These are phyloP conservation scores for Leucocoprinus leucothites DNA, from an alignment of 768 basidiomycete species.

Conservation along the genomic window DNA sequence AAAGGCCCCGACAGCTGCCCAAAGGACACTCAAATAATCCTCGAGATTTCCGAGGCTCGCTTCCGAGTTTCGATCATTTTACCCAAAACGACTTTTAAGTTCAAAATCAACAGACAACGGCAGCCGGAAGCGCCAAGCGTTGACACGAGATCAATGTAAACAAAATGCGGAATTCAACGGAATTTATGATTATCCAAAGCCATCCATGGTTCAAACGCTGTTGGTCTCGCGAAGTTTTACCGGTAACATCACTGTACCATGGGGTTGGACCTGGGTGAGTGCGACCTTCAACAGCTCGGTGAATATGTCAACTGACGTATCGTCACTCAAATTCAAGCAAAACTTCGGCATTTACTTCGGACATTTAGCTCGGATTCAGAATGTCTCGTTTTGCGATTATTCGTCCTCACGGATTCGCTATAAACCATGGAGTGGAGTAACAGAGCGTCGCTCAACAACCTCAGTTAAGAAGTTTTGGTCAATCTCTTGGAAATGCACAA, in stretches of 20 bases:
- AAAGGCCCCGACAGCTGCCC: too few species aligned
- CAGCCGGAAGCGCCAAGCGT: too few species aligned
- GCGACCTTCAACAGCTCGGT: too few species aligned
- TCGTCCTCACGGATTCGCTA: not conserved
- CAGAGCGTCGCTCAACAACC: not conserved
- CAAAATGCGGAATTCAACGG: too few species aligned
- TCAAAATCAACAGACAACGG: too few species aligned
- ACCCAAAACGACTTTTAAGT: too few species aligned
- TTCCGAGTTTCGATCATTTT: too few species aligned
- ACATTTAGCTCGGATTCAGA: not conserved
- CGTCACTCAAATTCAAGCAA: not conserved
- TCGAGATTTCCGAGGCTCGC: too few species aligned
- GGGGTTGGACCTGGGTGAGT: not conserved
- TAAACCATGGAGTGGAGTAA: not conserved
- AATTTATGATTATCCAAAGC: not conserved
- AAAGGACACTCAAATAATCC: too few species aligned
- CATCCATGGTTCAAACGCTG: not conserved
- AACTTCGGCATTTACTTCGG: conserved; percentile 6
- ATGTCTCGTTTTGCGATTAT: not conserved
- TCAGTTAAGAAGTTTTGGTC: not conserved
- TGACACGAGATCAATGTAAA: too few species aligned
- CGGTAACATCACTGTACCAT: conserved; percentile 1
- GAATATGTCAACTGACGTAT: conserved; percentile 2
- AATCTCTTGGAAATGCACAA: conserved; percentile 20
- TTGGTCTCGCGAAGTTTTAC: conserved; percentile 4